Base-by-base conservation (phyloP, 2,329 filamentous ascomycete species). In the Zymoseptoria tritici region DNA sequence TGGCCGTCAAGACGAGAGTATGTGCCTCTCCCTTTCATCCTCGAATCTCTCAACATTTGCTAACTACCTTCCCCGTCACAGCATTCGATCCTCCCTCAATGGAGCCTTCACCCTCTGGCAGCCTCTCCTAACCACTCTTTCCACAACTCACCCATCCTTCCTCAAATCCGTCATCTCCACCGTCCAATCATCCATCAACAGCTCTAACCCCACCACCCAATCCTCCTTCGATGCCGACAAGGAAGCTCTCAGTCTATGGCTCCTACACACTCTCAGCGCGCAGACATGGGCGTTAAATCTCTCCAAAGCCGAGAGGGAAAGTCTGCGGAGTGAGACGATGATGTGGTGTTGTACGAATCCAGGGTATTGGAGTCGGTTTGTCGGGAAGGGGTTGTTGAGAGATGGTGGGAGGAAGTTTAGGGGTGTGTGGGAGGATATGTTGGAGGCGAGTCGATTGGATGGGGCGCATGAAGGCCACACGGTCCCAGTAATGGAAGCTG, bases 241-340 rank as follows among this genome's bases (percentile, higher is more conserved):
- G 42, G 78, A 83, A 68, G 78, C 74, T 1, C 57, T 79, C 31
- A 79, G 74, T 61, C 69, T 76, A 36, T 84, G 82, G 82, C 64
- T 81, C 24, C 64, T 76, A 8, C 79, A 82, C 65, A 71, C 83
- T 9, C 64, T 81, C 24, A 69, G 69, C 4, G 55, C 70, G 3
- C 66, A 69, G 1, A 9, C 63, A 63, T 29, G 62, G 70, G 36
- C 66, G 70, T 31, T 65, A 60, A 29, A 29, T 54, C 9, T 54
- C 31, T 9, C 29, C 46, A 56, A 50, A 3, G 52, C 52, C 11
- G 63, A 67, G 21, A 54, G 54, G 11, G 55, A 52, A 2, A 49
- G 46, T 9, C 57, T 66, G n/a, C 51, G 56, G 20, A 58, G 50
- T 21, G 61, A 65, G 5, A 54, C 65, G 2, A 60, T 74, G 62